Base-by-base conservation (phyloP, 2,329 filamentous ascomycete species). In the Alternaria tenuissima region DNA sequence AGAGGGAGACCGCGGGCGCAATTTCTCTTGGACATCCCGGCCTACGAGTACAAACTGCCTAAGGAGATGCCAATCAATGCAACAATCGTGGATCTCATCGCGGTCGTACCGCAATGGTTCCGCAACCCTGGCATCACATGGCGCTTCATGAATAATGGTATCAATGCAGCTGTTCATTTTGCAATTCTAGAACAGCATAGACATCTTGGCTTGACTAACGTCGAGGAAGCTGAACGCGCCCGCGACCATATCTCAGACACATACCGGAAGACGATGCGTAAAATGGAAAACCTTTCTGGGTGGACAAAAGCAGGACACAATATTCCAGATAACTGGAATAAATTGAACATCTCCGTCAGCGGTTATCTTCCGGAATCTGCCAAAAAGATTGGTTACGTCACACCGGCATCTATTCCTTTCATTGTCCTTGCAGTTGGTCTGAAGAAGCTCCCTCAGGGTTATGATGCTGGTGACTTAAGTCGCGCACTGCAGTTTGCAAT, bases 381-480 rank as follows among this genome's bases (percentile, higher is more conserved):
- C 34, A 24, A n/a, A 0, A 26, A 42, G 2, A 6, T 11, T 5
- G 39, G 24, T 7, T 68, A 62, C 18, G 11, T 38, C 8, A 24
- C 18, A 6, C 55, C 56, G 2, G 24, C 44, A 1, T 48, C 65
- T 7, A 55, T 74, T 18, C 57, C 53, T 2, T 70, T 74, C 56
- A 65, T 62, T 8, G 55, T 61, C 12, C 61, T 76, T 2, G 60
- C 61, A 4, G n/a, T 39, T 1, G 65, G 63, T 1, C 52, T 76
- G 24, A 67, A 69, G 54, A 61, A 66, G 54, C 20, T 72, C 14
- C 73, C 73, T 14, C 26, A 59, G 18, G 64, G 65, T 1, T 4
- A 22, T 12, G 60, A 74, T 41, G 65, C 68, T 11, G 67, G 68
- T 2, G 71, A 76, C 30, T 59, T 76, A 4, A 76, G 71, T 0